These are phyloP conservation scores for Pseudohalonectria lignicola DNA, from an alignment of 2,329 filamentous ascomycete genomes.

Conservation along the genomic window DNA sequence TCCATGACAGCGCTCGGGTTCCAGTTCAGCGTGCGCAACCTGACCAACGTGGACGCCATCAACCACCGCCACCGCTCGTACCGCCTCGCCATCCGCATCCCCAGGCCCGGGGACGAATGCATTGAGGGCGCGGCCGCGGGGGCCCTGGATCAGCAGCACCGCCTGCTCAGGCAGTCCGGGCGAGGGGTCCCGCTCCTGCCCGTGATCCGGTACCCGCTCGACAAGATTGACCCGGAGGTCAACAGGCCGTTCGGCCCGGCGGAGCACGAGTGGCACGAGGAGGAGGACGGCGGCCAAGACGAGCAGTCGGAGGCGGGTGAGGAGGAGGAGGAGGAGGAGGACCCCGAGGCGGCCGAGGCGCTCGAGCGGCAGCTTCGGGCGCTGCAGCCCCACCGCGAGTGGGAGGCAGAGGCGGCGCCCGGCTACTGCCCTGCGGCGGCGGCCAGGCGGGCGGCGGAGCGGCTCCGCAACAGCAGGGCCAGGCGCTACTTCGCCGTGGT, in stretches of 20 bases:
- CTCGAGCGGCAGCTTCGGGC: neutral
- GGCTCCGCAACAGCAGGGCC: no score
- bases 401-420: neutral
- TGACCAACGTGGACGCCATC: constrained; percentile 77
- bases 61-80: constrained; percentile 49
- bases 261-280: constrained; percentile 1
- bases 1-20: constrained; percentile 67
- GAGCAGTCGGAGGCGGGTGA: neutral
- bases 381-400: neutral
- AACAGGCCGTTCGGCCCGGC: neutral
- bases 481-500: constrained; percentile 76
- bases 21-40: constrained; percentile 60
- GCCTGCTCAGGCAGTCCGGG: constrained; percentile 13
- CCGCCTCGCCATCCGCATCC: constrained; percentile 65
- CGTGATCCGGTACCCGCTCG: constrained; percentile 11
- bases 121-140: constrained; percentile 10
- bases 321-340: constrained; percentile 3
- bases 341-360: neutral
- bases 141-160: no score
- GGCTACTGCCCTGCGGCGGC: constrained; percentile 4
- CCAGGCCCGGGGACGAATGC: no score
- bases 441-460: constrained; percentile 27
- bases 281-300: constrained; percentile 2
- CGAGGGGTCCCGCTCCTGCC: neutral
- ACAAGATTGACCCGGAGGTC: constrained; percentile 5